Percentiles rank a stretch among this genome's conserved stretches.
Conservation (phyloP, 345 rosid genomes). For the Pelargonium nanum region DNA sequence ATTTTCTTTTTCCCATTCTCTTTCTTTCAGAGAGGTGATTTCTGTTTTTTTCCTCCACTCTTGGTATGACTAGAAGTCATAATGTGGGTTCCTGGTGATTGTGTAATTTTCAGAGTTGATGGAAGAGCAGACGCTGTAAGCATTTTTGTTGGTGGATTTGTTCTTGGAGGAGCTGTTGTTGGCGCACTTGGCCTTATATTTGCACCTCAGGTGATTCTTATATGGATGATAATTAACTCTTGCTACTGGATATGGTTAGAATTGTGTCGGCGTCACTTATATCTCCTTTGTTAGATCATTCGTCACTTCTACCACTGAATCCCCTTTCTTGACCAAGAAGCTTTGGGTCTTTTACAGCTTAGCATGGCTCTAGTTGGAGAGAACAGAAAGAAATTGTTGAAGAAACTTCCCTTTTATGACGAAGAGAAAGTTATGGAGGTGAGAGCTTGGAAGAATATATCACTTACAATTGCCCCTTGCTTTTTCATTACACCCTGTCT, state of each 20-base stretch:
- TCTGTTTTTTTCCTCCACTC: no score
- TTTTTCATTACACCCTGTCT: no score
- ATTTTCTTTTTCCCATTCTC: no score
- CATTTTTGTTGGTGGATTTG: conserved; percentile 80
- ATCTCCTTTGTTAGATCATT: no score
- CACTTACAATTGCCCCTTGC: no score
- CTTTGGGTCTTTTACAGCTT: conserved; percentile 32
- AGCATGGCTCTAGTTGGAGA: conserved; percentile 75
- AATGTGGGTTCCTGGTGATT: background rate
- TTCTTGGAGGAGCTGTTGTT: conserved; percentile 73
- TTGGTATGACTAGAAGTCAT: no score
- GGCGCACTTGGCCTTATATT: conserved; percentile 93
- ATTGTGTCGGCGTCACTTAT: background rate
- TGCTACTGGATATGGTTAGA: background rate
- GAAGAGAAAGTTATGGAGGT: conserved; percentile 94
- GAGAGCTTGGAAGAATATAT: conserved; percentile 7
- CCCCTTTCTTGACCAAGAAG: no score
- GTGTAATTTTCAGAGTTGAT: conserved; percentile 44
- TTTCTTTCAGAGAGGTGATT: no score
- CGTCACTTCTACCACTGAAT: no score
- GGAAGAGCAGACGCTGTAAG: conserved; percentile 45
- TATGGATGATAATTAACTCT: background rate
- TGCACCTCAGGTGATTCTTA: conserved; percentile 67
- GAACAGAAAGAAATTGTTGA: conserved; percentile 78
- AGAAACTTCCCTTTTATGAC: conserved; percentile 91